phyloP scores from a whole-genome alignment of 2,329 filamentous ascomycete species.

The Ceratocystis ficicola region DNA sequence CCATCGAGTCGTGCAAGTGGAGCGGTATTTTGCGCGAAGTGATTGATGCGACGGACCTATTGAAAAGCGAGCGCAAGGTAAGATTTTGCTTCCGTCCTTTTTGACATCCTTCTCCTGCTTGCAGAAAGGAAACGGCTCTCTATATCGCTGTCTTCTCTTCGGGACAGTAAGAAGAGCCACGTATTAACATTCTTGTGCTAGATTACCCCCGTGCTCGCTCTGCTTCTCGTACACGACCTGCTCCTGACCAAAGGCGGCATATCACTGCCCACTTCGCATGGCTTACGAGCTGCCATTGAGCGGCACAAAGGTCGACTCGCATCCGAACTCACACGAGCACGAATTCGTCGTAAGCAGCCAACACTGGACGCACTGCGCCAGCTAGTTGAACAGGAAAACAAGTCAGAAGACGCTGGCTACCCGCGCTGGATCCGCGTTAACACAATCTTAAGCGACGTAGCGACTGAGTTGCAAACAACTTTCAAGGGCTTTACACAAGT shows the following conservation, averaged over 20 bases:
- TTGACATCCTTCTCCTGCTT: neutral
- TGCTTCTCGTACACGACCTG: conserved; percentile 78
- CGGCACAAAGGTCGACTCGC: conserved; percentile 68
- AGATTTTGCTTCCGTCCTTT: conserved; percentile 22
- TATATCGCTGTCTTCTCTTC: too few species aligned
- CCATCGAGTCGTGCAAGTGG: conserved; percentile 84
- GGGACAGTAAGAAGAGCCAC: neutral
- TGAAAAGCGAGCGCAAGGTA: conserved; percentile 78
- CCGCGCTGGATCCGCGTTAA: conserved; percentile 93
- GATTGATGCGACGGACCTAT: conserved; percentile 65
- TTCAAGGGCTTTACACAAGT: conserved; percentile 54
- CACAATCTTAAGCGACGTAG: conserved; percentile 56
- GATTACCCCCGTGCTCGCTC: conserved; percentile 66
- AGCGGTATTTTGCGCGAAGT: conserved; percentile 74
- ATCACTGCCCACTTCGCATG: conserved; percentile 66
- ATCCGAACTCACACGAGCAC: conserved; percentile 70
- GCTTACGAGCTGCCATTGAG: conserved; percentile 61
- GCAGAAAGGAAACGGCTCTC: too few species aligned
- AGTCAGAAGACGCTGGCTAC: conserved; percentile 44
- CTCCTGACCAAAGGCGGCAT: conserved; percentile 72
- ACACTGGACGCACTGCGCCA: conserved; percentile 54
- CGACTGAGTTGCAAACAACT: conserved; percentile 60
- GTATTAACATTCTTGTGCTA: conserved; percentile 30
- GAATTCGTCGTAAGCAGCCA: conserved; percentile 57
- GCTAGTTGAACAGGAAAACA: conserved; percentile 41